Base-by-base conservation (phyloP, 2,329 filamentous ascomycete species). In the Lachnellula subtilissima region DNA sequence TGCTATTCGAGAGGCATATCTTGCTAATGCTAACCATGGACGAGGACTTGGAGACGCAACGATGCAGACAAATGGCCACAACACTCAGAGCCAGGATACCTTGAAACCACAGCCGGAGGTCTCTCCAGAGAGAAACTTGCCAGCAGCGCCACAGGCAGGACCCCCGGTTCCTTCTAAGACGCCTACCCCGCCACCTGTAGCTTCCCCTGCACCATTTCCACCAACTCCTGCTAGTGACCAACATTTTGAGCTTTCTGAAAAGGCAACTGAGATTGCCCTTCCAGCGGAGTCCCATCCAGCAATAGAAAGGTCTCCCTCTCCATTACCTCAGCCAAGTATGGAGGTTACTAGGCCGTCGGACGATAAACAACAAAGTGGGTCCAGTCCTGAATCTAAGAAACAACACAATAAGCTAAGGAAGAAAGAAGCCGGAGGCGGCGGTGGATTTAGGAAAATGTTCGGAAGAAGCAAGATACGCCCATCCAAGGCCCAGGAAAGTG, bases 1-100 rank as follows among this genome's bases (percentile, higher is more conserved):
- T 66, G 79, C 87, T 7, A 87, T 96, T 60, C 86, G 91, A 53
- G 85, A 90, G 61, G 85, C 89, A n/a, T 97, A 97, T 72, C 78
- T 97, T 51, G 83, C 84, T 47, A 86, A 95, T 68, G 76, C 75
- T 48, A 83, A 79, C 62, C 85, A 88, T 43, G 91, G 92, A 22
- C 88, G 83, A 56, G 89, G 89, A 12, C 61, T 75, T 19, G 77
- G 75, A 1, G 72, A 75, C 42, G 75, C 78, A 15, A 74, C 77
- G 12, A 72, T 78, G 53, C 72, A 72, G 17, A 72, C 72, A 39
- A 76, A 77, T 53, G 72, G 71, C 55, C 58, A 58, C 14, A 53
- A 36, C 51, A 42, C 36, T 9, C 56, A 62, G 48, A 65, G 59
- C 56, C 64, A 67, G 22, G 61, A 64, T 37, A 65, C 60, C n/a